A percentile compares a stretch with the other conserved stretches of the same genome.
Evolutionary conservation across 495 filamentous ascomycete genomes (phyloP).

Genomic region (Hypoxylon crocopeplum): DNA sequence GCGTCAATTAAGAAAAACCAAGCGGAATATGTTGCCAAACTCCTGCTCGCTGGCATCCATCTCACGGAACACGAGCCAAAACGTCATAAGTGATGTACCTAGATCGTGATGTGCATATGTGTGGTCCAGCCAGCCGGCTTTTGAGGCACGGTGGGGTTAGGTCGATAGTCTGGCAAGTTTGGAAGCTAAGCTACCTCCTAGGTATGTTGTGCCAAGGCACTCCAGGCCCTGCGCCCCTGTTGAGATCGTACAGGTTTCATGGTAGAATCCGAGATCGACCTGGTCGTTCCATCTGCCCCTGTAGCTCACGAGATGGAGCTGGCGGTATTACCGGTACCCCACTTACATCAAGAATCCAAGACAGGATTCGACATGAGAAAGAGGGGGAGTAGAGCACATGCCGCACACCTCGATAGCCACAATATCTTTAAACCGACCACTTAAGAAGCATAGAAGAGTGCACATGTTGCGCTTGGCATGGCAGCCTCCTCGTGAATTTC

Average conservation of each 20-base stretch:
- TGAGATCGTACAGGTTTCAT: slow-evolving; percentile 13
- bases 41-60: not conserved
- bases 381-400: not conserved
- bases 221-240: slow-evolving; percentile 15
- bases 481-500: not conserved
- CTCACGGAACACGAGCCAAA: not conserved
- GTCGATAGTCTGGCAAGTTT: slow-evolving; percentile 19
- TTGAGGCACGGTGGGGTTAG: slow-evolving; percentile 12
- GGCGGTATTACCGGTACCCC: too few relatives aligned
- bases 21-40: not conserved
- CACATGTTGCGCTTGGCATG: slow-evolving; percentile 4
- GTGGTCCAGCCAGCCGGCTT: not conserved
- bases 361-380: not conserved
- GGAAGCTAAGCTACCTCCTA: not conserved
- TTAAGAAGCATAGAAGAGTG: slow-evolving; percentile 5
- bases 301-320: not conserved
- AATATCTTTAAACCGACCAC: not conserved
- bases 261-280: slow-evolving; percentile 14
- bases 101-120: slow-evolving; percentile 6
- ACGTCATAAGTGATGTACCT: slow-evolving; percentile 30
- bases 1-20: slow-evolving; percentile 3
- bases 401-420: too few relatives aligned
- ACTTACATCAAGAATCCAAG: not conserved
- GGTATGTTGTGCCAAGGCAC: slow-evolving; percentile 25
- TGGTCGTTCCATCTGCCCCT: not conserved